Percentiles rank a stretch among this genome's conserved stretches.
phyloP scores from a whole-genome alignment of 768 basidiomycete species.

The Dioszegia hungarica region DNA sequence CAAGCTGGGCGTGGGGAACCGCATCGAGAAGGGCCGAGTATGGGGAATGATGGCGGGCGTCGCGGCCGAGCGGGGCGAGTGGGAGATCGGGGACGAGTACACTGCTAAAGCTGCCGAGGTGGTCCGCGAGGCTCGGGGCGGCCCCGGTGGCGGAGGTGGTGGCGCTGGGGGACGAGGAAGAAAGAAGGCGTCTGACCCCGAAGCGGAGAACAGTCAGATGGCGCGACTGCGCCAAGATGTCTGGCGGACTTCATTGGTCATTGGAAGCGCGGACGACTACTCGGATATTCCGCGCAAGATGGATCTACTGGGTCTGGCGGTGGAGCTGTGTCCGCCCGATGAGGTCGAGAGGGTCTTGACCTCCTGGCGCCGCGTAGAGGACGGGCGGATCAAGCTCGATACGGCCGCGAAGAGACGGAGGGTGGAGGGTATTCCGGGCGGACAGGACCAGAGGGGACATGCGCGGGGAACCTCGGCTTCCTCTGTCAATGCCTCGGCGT shows the following conservation, averaged over 20 bases:
- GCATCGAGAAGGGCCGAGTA: constrained; percentile 52
- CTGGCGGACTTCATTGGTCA: constrained; percentile 84
- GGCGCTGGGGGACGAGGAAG: constrained; percentile 45
- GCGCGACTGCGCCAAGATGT: constrained; percentile 59
- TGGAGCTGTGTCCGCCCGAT: constrained; percentile 80
- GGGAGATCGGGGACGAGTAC: constrained; percentile 64
- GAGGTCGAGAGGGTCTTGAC: constrained; percentile 70
- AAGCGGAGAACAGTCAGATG: not conserved
- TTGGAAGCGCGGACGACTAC: constrained; percentile 77
- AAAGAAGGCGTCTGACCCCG: constrained; percentile 3
- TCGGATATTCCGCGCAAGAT: constrained; percentile 64
- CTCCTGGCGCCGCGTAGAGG: constrained; percentile 69
- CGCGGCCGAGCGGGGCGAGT: constrained; percentile 78
- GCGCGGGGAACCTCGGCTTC: not conserved
- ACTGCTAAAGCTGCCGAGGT: constrained; percentile 62
- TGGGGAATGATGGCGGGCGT: constrained; percentile 88
- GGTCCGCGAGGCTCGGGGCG: constrained; percentile 16
- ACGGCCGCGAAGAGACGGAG: constrained; percentile 53
- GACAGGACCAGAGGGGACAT: not conserved
- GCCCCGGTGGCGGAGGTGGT: too few relatives aligned
- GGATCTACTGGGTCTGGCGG: constrained; percentile 67
- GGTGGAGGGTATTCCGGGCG: constrained; percentile 13
- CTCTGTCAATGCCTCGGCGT: constrained; percentile 5
- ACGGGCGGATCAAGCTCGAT: constrained; percentile 27
- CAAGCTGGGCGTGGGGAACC: constrained; percentile 66